These are phyloP conservation scores for Penicillium psychrofluorescens DNA, from an alignment of 495 filamentous ascomycete genomes.

Conservation along the genomic window DNA sequence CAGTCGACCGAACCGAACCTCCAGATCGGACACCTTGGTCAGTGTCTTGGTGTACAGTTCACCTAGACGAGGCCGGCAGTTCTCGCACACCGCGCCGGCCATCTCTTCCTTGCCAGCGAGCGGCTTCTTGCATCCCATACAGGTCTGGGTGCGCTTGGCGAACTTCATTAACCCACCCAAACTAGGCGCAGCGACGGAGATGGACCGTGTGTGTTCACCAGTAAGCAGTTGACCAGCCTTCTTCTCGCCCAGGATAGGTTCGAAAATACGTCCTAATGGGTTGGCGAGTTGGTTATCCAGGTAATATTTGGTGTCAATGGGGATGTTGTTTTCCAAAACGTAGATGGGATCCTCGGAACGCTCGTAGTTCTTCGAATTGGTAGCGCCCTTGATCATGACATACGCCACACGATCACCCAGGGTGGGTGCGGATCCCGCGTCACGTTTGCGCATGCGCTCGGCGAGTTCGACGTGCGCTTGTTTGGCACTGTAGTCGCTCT, in stretches of 20 bases:
- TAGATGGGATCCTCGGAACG: slow-evolving; percentile 93
- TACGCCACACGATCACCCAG: slow-evolving; percentile 97
- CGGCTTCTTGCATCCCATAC: slow-evolving; percentile 98
- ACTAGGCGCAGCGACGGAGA: slow-evolving; percentile 81
- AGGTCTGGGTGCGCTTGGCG: slow-evolving; percentile 92
- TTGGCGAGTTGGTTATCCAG: slow-evolving; percentile 97
- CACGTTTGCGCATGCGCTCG: slow-evolving; percentile 90
- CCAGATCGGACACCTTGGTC: slow-evolving; percentile 78
- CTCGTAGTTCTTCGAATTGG: slow-evolving; percentile 88
- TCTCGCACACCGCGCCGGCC: slow-evolving; percentile 78
- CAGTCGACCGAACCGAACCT: slow-evolving; percentile 83
- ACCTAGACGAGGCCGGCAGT: slow-evolving; percentile 76
- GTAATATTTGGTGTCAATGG: slow-evolving; percentile 98
- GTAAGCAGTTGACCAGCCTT: slow-evolving; percentile 75
- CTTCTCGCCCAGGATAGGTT: slow-evolving; percentile 89
- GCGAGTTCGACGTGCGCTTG: slow-evolving; percentile 95
- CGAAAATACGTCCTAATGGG: slow-evolving; percentile 90
- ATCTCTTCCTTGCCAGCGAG: slow-evolving; percentile 69
- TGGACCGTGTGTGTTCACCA: slow-evolving; percentile 86
- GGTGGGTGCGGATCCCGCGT: slow-evolving; percentile 87
- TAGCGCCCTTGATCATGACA: slow-evolving; percentile 89
- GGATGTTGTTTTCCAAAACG: slow-evolving; percentile 94
- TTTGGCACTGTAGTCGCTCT: slow-evolving; percentile 73
- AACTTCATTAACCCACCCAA: slow-evolving; percentile 98
- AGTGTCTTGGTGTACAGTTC: slow-evolving; percentile 92